These are phyloP conservation scores for Letharia columbiana DNA, from an alignment of 495 filamentous ascomycete species.

Conservation along the genomic window DNA sequence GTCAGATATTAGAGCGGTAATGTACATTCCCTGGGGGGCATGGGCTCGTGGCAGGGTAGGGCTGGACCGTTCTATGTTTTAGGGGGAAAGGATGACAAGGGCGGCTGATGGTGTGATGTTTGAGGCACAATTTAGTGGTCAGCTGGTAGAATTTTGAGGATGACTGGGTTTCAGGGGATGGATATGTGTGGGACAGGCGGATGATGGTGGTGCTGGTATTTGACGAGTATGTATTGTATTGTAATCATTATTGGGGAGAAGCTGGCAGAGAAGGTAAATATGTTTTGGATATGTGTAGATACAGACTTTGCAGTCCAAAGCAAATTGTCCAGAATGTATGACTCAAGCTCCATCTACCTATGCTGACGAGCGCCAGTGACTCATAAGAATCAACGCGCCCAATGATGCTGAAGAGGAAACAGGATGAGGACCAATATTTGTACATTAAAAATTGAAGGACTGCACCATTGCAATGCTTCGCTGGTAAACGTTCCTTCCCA, in stretches of 20 bases:
- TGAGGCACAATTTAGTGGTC: not conserved
- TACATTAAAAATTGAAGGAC: conserved; percentile 6
- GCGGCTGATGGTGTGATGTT: not conserved
- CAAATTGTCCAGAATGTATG: not conserved
- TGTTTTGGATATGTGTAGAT: not conserved
- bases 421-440: not conserved
- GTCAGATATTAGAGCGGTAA: conserved; percentile 2
- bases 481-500: conserved; percentile 2
- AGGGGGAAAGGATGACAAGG: not conserved
- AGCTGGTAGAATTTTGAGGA: not conserved
- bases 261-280: not conserved
- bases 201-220: conserved; percentile 1
- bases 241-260: not conserved
- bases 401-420: conserved; percentile 1
- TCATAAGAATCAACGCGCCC: conserved; percentile 5
- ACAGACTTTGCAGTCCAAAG: conserved; percentile 1
- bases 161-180: not conserved
- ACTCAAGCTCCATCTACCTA: not conserved
- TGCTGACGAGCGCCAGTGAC: conserved; percentile 2
- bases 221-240: not conserved
- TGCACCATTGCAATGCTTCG: conserved; percentile 4
- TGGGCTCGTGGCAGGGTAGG: not conserved
- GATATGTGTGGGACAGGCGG: not conserved
- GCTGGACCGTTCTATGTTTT: not conserved
- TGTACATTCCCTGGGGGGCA: not conserved